A percentile compares a stretch with the other conserved stretches of the same genome.
Evolutionary conservation across 83 land plant genomes (phyloP).

Genomic region (Thuja plicata): DNA sequence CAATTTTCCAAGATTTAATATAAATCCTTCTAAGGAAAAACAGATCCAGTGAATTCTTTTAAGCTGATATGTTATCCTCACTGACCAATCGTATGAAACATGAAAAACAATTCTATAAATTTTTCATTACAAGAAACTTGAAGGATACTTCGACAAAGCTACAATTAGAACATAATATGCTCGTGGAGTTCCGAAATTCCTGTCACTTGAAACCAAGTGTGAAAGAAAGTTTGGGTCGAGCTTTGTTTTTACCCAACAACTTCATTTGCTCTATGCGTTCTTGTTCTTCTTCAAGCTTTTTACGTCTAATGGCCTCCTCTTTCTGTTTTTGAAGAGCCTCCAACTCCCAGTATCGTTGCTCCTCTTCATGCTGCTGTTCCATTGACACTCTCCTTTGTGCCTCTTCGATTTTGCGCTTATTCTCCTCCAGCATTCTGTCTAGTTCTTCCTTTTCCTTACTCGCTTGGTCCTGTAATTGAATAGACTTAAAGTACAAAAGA

Average conservation of each 20-base stretch:
- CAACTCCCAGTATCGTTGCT: constrained; percentile 84
- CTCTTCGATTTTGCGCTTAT: constrained; percentile 74
- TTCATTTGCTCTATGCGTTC: constrained; percentile 84
- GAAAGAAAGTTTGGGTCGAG: constrained; percentile 93
- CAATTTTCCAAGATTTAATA: neutral
- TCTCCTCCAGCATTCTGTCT: constrained; percentile 87
- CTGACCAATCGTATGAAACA: neutral
- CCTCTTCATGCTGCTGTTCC: constrained; percentile 83
- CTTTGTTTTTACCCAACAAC: constrained; percentile 90
- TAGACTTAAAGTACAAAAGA: too few relatives aligned
- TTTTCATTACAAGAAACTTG: neutral
- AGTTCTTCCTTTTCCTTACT: constrained; percentile 78
- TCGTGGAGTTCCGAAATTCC: neutral
- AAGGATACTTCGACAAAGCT: neutral
- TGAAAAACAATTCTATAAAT: neutral
- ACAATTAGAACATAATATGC: neutral
- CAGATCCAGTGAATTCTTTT: neutral
- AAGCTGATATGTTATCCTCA: neutral
- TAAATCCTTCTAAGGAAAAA: neutral
- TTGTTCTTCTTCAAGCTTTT: constrained; percentile 89
- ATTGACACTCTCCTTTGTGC: constrained; percentile 78
- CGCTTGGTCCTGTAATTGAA: constrained; percentile 71
- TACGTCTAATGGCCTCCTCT: constrained; percentile 77
- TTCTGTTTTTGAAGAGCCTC: constrained; percentile 81
- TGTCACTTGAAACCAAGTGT: constrained; percentile 76